Evolutionary conservation across 116 monocot genomes (phyloP).

Genomic region (Trichopus zeylanicus): DNA sequence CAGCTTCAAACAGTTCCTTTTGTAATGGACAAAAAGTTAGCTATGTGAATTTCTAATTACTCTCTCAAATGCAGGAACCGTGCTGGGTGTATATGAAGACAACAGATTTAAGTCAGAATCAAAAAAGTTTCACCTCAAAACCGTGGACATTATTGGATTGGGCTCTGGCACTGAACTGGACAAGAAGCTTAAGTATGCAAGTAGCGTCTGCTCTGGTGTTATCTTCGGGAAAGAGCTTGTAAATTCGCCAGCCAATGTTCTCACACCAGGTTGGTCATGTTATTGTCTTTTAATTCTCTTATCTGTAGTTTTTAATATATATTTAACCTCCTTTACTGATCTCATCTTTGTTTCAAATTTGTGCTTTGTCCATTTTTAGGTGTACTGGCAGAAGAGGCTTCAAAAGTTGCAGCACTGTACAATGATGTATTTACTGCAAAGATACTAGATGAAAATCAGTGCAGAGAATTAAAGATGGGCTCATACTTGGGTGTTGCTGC

Average conservation of each 20-base stretch:
- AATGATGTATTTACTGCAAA: constrained; percentile 62
- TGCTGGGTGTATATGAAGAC: constrained; percentile 80
- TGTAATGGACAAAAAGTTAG: not conserved
- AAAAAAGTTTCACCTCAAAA: constrained; percentile 56
- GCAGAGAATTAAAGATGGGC: constrained; percentile 62
- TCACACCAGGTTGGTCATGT: constrained; percentile 67
- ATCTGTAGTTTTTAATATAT: not conserved
- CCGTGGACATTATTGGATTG: constrained; percentile 83
- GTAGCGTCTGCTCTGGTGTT: constrained; percentile 68
- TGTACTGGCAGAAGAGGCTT: constrained; percentile 87
- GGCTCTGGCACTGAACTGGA: constrained; percentile 67
- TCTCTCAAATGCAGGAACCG: constrained; percentile 38
- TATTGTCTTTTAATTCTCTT: not conserved
- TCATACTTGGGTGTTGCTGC: constrained; percentile 65
- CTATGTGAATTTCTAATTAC: not conserved
- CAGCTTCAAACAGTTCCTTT: not conserved
- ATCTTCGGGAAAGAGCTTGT: constrained; percentile 95
- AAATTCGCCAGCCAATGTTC: constrained; percentile 97
- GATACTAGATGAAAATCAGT: constrained; percentile 50
- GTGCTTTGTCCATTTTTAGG: constrained; percentile 32
- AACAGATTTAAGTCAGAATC: constrained; percentile 85
- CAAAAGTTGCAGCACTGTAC: constrained; percentile 70
- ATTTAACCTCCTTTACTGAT: too few species aligned
- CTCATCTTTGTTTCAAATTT: too few species aligned
- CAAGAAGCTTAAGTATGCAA: constrained; percentile 69